A percentile compares a stretch with the other conserved stretches of the same genome.
These are phyloP conservation scores for Asterionellopsis glacialis DNA, from an alignment of 108 stramenopile genomes.

Conservation along the genomic window DNA sequence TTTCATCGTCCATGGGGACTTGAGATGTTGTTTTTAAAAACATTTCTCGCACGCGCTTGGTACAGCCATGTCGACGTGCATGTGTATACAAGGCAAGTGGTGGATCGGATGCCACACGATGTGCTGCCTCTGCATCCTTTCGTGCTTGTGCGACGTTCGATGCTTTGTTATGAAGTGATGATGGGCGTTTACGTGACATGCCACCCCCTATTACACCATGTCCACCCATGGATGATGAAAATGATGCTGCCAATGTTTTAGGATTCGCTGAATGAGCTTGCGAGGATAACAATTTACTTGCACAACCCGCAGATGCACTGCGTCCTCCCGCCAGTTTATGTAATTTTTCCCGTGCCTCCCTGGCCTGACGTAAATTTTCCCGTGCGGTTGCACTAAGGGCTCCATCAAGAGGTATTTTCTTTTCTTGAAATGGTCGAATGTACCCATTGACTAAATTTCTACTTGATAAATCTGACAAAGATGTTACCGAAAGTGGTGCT, in stretches of 20 bases:
- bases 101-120: conserved; percentile 64
- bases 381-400: conserved; percentile 26
- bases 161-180: background rate
- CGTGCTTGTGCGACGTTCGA: background rate
- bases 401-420: conserved; percentile 62
- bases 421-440: conserved; percentile 51
- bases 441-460: conserved; percentile 80
- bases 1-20: conserved; percentile 57
- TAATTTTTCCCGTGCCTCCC: conserved; percentile 60
- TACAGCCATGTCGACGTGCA: conserved; percentile 81
- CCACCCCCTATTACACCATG: conserved; percentile 7
- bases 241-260: conserved; percentile 39
- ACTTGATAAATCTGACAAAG: conserved; percentile 55
- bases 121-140: conserved; percentile 19
- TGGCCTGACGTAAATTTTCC: conserved; percentile 57
- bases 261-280: conserved; percentile 71
- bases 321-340: conserved; percentile 48
- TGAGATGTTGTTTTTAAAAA: conserved; percentile 52
- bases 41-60: conserved; percentile 78
- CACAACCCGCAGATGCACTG: conserved; percentile 32
- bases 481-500: conserved; percentile 69
- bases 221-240: conserved; percentile 15
- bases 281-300: conserved; percentile 49
- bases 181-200: conserved; percentile 1
- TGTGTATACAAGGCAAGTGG: conserved; percentile 54